Evolutionary conservation across 2,329 filamentous ascomycete genomes (phyloP), one percentile per base, ranked within the genome.

Genomic region (Xylogone sp.): DNA sequence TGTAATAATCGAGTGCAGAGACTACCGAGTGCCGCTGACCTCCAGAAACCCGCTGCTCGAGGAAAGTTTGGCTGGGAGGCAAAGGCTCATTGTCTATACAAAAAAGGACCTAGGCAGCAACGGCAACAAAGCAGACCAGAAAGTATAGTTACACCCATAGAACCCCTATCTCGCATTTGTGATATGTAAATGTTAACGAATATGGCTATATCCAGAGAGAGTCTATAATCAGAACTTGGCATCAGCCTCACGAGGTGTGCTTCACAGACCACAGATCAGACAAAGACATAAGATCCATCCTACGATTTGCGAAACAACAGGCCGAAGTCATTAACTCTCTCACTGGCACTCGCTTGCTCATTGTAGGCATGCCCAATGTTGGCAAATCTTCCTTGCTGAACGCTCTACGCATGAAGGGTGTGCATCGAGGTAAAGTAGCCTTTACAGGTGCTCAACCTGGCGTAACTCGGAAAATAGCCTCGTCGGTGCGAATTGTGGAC

Each of bases 331-430:
- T 69, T 24, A 75, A 83, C 60, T 81, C 81, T 20, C 72, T 97
- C n/a, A 85, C 88, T 7, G 92, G 91, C n/a, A 80, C 90, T 59
- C 83, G 91, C 46, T 82, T 91, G 51, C 81, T 99, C 68, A 82
- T 97, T 1, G 92, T 97, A 13, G 94, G 94, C 50, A 97, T 99
- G 92, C 94, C 94, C 31, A 99, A 99, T 66, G 90, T 96, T 0
- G 94, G 94, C 31, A 99, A 99, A 71, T 96, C 90, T 45, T 91
- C 92, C 1, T 76, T 99, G n/a, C 82, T 99, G 42, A 99, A 99
- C 68, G 82, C 85, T 16, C 78, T 97, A 46, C 86, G 94, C 19
- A 80, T 77, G 42, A 75, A 78, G 18, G 90, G 90, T 42, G 79
- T 89, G 59, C 71, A 75, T 48, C 64, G 65, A 46, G 76, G 77